Base-by-base conservation (phyloP, 129 eudicot species). In the Erigeron canadensis region DNA sequence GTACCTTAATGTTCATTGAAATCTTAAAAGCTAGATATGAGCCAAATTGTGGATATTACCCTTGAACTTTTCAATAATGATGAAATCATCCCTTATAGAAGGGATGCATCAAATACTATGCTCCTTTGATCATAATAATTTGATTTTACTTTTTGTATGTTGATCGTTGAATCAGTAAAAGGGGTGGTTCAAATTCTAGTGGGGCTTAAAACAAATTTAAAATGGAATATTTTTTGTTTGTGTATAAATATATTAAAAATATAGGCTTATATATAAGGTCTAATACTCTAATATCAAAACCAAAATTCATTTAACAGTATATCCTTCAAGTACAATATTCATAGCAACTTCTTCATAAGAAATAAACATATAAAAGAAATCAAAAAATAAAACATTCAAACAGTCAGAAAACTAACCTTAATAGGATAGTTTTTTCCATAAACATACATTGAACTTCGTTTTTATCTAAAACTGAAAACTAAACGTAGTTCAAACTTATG, bases 281-380 rank as follows among this genome's bases (percentile, higher is more conserved):
- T 44, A 41, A 42, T 22, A 51, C n/a, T 1, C n/a, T 44, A 41
- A 42, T 22, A 51, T 51, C n/a, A 51, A n/a, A 54, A 9, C 54
- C 10, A 69, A 69, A 53, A 10, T 55, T 18, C 53, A 70, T 70
- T 39, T 18, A 70, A 70, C 53, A 70, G 39, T 54, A 18, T 15
- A 70, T 54, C 34, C 53, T 54, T 7, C 65, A 70, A 70, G 75
- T 70, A 40, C 65, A 70, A 39, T 54, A 43, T 42, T 15, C 45
- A 65, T 65, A 64, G n/a, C 16, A 39, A 71, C n/a, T 13, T 42
- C 17, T 56, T 56, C 5, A 74, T 40, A 41, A 7, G 10, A 21
- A 65, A 10, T 22, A 56, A 75, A 66, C 61, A 55, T 66, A 75
- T 66, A 23, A 75, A 75, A 44, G 43, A 67, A 66, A 75, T 56